Conservation (phyloP, 192 early-diverging fungal genomes). For the Gigaspora rosea region DNA sequence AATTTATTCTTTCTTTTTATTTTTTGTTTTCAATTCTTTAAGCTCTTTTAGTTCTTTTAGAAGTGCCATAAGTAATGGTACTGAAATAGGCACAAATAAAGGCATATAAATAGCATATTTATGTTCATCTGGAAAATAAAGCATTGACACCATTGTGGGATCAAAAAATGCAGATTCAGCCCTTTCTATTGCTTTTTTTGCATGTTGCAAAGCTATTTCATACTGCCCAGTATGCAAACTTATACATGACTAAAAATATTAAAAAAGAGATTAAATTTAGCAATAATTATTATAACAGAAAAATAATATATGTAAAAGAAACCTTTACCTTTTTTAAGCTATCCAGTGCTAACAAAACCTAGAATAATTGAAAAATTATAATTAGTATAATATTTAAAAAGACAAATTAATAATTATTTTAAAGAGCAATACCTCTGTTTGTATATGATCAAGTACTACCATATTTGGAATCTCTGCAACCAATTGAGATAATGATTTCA, state of each 20-base stretch:
- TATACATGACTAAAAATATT: slow-evolving; percentile 35
- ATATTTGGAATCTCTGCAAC: slow-evolving; percentile 84
- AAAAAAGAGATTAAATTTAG: not conserved
- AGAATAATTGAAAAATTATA: not conserved
- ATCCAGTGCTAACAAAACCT: slow-evolving; percentile 28
- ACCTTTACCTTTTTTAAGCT: slow-evolving; percentile 22
- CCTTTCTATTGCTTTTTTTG: slow-evolving; percentile 62
- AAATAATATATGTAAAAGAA: not conserved
- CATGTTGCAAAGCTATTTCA: slow-evolving; percentile 54
- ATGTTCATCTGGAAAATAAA: slow-evolving; percentile 99
- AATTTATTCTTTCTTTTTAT: not conserved
- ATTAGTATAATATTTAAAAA: not conserved
- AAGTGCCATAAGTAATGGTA: slow-evolving; percentile 66
- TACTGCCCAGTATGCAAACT: slow-evolving; percentile 43
- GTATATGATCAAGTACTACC: slow-evolving; percentile 90
- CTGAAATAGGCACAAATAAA: slow-evolving; percentile 84
- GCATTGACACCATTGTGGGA: slow-evolving; percentile 94
- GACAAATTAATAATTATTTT: not conserved
- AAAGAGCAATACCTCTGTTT: slow-evolving; percentile 56
- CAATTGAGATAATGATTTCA: slow-evolving; percentile 78
- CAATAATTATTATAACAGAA: not conserved
- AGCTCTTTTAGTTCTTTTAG: slow-evolving; percentile 48
- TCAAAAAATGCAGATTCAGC: slow-evolving; percentile 96
- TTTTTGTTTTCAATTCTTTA: slow-evolving; percentile 39
- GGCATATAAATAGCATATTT: slow-evolving; percentile 98